Conservation (phyloP, 2,329 filamentous ascomycete genomes). For the Cercospora brassicicola region DNA sequence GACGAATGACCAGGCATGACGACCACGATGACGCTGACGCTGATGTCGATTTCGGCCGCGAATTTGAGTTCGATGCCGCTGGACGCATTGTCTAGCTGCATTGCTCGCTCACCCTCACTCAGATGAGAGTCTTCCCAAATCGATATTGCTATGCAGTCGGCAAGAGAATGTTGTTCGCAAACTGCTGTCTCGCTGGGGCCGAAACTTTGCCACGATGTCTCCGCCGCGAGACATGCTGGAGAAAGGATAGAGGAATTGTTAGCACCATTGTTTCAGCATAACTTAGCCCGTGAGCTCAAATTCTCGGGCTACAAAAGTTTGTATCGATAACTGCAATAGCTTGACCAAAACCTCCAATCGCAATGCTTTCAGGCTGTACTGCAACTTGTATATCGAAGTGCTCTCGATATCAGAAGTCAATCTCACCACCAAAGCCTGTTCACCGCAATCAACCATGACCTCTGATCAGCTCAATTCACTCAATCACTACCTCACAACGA, state of each 20-base stretch:
- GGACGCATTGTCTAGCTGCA: neutral
- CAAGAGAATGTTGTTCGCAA: neutral
- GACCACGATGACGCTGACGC: too few species aligned
- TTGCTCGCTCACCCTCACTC: neutral
- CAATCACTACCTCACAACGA: neutral
- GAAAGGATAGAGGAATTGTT: neutral
- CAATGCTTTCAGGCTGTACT: neutral
- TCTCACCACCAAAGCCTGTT: neutral
- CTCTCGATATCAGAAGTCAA: neutral
- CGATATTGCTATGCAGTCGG: neutral
- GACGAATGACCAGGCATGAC: too few species aligned
- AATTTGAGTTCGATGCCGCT: neutral
- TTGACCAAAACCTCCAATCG: constrained; percentile 14
- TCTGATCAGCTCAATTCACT: neutral
- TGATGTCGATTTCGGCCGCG: too few species aligned
- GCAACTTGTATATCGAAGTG: neutral
- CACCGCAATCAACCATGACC: neutral
- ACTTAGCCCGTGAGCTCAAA: neutral
- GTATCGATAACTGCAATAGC: constrained; percentile 1
- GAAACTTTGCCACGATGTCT: neutral
- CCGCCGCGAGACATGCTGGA: too few species aligned
- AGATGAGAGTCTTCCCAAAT: neutral
- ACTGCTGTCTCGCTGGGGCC: neutral
- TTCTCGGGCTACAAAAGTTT: neutral
- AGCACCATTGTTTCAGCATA: neutral